Base-by-base conservation (phyloP, 176 grass and related monocot genomes). In the Aegilops longissima region DNA sequence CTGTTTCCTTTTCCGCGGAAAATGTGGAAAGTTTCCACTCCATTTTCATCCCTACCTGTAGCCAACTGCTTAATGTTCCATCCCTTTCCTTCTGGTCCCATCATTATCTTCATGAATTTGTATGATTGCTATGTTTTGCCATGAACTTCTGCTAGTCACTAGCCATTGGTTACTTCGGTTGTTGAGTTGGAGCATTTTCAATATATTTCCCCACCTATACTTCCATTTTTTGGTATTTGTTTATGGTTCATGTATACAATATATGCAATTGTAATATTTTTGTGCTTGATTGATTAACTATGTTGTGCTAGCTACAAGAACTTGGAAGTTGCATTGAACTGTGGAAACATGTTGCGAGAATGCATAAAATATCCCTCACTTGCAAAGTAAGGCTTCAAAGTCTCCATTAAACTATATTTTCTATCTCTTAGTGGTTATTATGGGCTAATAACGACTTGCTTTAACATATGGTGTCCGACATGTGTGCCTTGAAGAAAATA, bases 321-420 rank as follows among this genome's bases (percentile, higher is more conserved):
- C 86, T 87, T 95, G 84, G 97, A 99, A 81, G 84, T 99, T 93
- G 94, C 97, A 30, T 94, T 99, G 90, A 99, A 91, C 83, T 99
- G 97, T 86, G 97, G 97, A 76, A 99, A 93, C 84, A 99, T 99
- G 92, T 85, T 99, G 76, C 87, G 97, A 90, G 97, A 99, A 84
- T 99, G 97, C 82, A 96, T 96, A 77, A 99, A 99, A 68, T 95
- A 96, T 89, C 92, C 91, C 83, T 86, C 90, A 70, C 97, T 99
- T 91, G 92, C 97, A 80, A 99, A 94, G 97, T 99, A 99, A 99
- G 90, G 31, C 79, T 73, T 71, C 45, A 38, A 51, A 80, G 20
- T 66, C 21, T 91, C 83, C 20, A 10, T 86, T 65, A 23, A 81
- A 30, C n/a, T 68, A 47, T 20, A 38, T 42, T 40, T 80, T 29